Evolutionary conservation across 2,329 filamentous ascomycete species (phyloP).

Genomic region (Colletotrichum sp.): DNA sequence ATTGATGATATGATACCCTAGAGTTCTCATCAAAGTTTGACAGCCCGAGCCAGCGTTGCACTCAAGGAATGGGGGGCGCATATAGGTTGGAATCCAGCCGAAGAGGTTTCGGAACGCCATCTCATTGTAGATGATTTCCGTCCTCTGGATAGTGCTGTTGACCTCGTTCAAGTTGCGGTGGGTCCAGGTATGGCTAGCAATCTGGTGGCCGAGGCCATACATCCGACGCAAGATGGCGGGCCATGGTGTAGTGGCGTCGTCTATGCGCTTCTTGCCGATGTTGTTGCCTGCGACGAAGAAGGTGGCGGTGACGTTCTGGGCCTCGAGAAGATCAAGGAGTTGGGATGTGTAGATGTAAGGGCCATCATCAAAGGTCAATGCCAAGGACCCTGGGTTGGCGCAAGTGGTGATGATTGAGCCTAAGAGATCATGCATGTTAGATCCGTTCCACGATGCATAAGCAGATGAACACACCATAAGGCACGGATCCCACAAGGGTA

Average conservation of each 20-base stretch:
- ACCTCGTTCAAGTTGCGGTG: slow-evolving; percentile 33
- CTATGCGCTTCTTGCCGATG: slow-evolving; percentile 43
- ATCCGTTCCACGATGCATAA: slow-evolving; percentile 8
- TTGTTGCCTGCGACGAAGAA: slow-evolving; percentile 50
- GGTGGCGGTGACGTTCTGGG: slow-evolving; percentile 37
- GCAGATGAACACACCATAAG: slow-evolving; percentile 39
- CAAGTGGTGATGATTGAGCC: slow-evolving; percentile 41
- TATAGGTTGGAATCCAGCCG: slow-evolving; percentile 46
- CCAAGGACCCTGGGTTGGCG: slow-evolving; percentile 38
- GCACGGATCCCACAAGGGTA: slow-evolving; percentile 35
- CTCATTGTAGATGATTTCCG: slow-evolving; percentile 34
- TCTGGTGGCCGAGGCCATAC: slow-evolving; percentile 47
- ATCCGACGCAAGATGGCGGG: slow-evolving; percentile 43
- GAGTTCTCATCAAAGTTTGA: slow-evolving; percentile 24
- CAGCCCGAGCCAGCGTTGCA: slow-evolving; percentile 17
- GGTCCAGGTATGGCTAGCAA: slow-evolving; percentile 48
- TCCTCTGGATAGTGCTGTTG: slow-evolving; percentile 22
- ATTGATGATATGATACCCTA: slow-evolving; percentile 62
- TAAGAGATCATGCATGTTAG: slow-evolving; percentile 25
- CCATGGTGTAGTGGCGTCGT: slow-evolving; percentile 38
- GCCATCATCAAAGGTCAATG: slow-evolving; percentile 54
- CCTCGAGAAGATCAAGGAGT: slow-evolving; percentile 43
- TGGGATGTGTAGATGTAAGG: slow-evolving; percentile 46
- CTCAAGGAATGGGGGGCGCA: slow-evolving; percentile 45
- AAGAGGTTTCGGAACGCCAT: slow-evolving; percentile 41